Conservation (phyloP, 805 yeast genomes). For the Cyberlindnera maritima region DNA sequence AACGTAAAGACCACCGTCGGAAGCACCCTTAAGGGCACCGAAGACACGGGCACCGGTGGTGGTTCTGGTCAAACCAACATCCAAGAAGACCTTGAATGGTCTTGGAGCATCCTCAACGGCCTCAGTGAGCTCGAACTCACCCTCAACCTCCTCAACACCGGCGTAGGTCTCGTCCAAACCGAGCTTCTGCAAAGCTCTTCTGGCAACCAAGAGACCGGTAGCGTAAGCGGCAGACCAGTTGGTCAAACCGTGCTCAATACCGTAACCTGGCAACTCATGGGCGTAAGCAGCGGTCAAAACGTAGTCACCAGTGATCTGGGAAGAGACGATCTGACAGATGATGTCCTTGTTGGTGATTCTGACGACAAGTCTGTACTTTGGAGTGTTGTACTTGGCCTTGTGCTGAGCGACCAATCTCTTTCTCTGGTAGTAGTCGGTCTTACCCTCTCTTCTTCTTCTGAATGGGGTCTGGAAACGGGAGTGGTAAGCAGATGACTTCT, state of each 20-base stretch:
- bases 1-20: slow-evolving; percentile 99
- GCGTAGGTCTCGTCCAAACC: slow-evolving; percentile 97
- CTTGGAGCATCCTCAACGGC: slow-evolving; percentile 99
- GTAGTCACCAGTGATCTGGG: slow-evolving; percentile 95
- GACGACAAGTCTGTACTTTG: slow-evolving; percentile 99
- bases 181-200: slow-evolving; percentile 97
- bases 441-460: slow-evolving; percentile 99
- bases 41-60: slow-evolving; percentile 99
- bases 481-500: slow-evolving; percentile 89
- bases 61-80: slow-evolving; percentile 99
- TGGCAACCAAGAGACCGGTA: slow-evolving; percentile 96
- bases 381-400: slow-evolving; percentile 99
- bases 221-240: slow-evolving; percentile 99
- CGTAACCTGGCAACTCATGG: slow-evolving; percentile 97
- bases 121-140: slow-evolving; percentile 98
- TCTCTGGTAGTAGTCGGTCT: slow-evolving; percentile 99
- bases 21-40: slow-evolving; percentile 99
- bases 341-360: slow-evolving; percentile 99
- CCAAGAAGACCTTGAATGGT: slow-evolving; percentile 99
- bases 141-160: slow-evolving; percentile 99
- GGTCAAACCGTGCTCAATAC: slow-evolving; percentile 97
- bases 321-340: slow-evolving; percentile 95
- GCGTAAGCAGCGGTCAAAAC: slow-evolving; percentile 98
- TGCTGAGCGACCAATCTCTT: slow-evolving; percentile 99
- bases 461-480: slow-evolving; percentile 99